Evolutionary conservation across 805 yeast genomes (phyloP).

Genomic region (Candida coquimbonensis): DNA sequence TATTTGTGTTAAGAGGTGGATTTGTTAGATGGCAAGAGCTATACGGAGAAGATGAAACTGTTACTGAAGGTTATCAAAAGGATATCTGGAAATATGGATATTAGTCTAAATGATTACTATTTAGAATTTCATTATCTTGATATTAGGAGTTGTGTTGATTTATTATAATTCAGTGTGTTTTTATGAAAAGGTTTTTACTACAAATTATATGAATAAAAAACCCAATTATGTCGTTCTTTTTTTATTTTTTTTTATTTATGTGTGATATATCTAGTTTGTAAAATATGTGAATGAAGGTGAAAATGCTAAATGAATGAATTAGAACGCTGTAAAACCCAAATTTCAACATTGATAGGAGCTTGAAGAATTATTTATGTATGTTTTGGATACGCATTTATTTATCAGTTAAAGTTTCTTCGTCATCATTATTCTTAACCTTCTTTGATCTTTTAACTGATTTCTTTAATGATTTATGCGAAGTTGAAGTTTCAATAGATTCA

Average conservation of each 20-base stretch:
- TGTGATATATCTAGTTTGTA: no score
- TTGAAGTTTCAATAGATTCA: constrained; percentile 9
- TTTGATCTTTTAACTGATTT: background rate
- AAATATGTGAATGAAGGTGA: no score
- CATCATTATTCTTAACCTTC: background rate
- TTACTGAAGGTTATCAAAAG: constrained; percentile 55
- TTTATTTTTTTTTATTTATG: no score
- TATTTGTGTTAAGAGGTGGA: constrained; percentile 79
- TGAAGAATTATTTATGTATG: no score
- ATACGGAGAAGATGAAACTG: constrained; percentile 58
- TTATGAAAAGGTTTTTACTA: no score
- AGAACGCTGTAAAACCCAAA: no score
- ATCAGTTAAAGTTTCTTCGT: background rate
- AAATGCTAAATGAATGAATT: no score
- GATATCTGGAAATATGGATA: constrained; percentile 33
- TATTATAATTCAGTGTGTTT: no score
- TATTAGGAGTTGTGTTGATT: background rate
- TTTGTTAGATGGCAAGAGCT: constrained; percentile 74
- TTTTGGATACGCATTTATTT: background rate
- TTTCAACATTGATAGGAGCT: no score
- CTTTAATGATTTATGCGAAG: background rate
- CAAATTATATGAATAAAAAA: no score
- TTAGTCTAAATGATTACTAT: background rate
- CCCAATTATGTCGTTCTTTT: no score
- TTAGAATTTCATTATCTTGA: background rate